These are phyloP conservation scores for Aspergillus puulaauensis DNA, from an alignment of 2,329 filamentous ascomycete species.

Conservation along the genomic window DNA sequence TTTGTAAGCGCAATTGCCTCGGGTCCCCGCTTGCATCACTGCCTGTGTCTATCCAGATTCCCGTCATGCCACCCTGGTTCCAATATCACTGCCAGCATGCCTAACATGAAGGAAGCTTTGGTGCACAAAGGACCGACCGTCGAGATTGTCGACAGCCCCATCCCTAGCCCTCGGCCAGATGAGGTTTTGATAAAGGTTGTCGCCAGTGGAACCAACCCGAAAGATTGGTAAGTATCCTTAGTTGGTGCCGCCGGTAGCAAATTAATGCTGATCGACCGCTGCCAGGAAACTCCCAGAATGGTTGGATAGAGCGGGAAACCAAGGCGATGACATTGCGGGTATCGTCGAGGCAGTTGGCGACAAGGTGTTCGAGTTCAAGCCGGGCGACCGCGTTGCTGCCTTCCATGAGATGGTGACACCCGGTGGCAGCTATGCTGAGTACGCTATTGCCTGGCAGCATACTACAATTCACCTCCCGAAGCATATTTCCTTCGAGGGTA, in stretches of 20 bases:
- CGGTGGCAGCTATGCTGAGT: constrained; percentile 57
- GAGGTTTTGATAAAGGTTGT: constrained; percentile 44
- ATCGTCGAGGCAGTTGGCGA: constrained; percentile 51
- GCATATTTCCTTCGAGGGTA: constrained; percentile 53
- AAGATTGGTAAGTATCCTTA: constrained; percentile 43
- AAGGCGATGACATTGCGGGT: constrained; percentile 49
- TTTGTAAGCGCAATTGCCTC: neutral
- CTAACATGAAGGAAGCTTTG: constrained; percentile 11
- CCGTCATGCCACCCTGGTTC: no score
- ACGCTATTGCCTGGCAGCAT: constrained; percentile 53
- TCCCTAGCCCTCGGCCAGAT: constrained; percentile 38
- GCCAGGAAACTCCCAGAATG: constrained; percentile 18
- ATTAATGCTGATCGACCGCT: constrained; percentile 2
- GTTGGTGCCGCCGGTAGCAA: neutral
- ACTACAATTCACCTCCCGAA: constrained; percentile 57
- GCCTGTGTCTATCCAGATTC: neutral
- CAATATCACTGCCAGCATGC: neutral
- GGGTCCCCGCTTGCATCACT: neutral
- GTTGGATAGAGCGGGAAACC: constrained; percentile 5
- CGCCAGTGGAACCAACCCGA: constrained; percentile 47
- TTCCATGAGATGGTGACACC: constrained; percentile 51
- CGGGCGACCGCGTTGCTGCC: constrained; percentile 55
- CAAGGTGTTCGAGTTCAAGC: constrained; percentile 54
- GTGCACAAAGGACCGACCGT: constrained; percentile 19
- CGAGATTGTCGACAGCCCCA: constrained; percentile 42